Base-by-base conservation (phyloP, 768 basidiomycete genomes). In the Flagelloscypha sp. region DNA sequence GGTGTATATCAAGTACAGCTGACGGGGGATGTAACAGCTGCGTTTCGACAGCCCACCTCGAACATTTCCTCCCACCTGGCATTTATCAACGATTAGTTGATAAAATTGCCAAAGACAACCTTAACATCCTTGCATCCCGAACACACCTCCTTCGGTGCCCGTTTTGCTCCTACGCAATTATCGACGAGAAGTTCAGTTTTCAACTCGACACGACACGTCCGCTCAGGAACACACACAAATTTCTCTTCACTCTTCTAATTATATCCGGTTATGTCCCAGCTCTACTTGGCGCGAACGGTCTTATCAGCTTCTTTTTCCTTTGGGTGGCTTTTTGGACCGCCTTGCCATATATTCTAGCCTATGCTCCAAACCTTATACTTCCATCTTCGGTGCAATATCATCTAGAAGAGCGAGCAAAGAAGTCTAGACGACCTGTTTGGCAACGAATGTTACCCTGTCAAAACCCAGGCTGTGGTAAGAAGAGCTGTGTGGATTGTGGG, bases 151-250 rank as follows among this genome's bases (percentile, higher is more conserved):
- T 32, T n/a, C 24, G 17, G 13, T 43, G 42, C 24, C 40, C 42
- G 20, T 41, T 34, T 22, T 43, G 42, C 30, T 15, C 22, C 5
- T 43, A 35, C 33, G 42, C 39, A 7, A 38, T 22, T 8, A 15
- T 24, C 27, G 41, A 41, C 9, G 25, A 30, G 3, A 23, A 15
- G 7, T 35, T 35, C 38, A 21, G 31, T 12, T 43, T 36, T 15
- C 21, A 28, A 15, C 30, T 38, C 18, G 23, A 24, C 2, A 23
- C 15, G 1, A 38, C 31, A 23, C 8, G 13, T 9, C 25, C 25
- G 25, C 25, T 27, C 25, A 9, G 9, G 25, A 9, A 27, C 25
- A 27, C 25, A 13, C 25, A 9, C n/a, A n/a, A n/a, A n/a, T n/a
- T n/a, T n/a, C n/a, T n/a, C n/a, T n/a, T n/a, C n/a, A n/a, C n/a